Evolutionary conservation across 371 early-diverging fungal genomes (phyloP).

Genomic region (Rhizopus stolonifer): DNA sequence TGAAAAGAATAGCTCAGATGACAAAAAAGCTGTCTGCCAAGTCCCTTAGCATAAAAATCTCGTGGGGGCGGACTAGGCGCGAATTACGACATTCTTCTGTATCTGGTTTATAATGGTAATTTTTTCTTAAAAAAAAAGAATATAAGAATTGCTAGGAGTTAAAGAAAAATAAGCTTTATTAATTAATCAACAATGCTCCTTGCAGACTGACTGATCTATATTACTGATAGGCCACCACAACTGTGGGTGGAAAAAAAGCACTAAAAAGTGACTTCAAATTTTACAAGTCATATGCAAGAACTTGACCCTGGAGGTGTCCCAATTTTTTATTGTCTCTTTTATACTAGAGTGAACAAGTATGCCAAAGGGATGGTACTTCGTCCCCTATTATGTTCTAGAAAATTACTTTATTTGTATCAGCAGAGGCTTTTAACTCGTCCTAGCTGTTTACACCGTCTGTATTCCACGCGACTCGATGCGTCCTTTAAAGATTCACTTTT

Average conservation of each 20-base stretch:
- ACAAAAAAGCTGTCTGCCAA: too few species aligned
- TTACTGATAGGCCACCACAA: too few species aligned
- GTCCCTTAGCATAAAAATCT: too few species aligned
- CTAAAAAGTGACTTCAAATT: slow-evolving; percentile 1
- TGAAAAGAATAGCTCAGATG: too few species aligned
- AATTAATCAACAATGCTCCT: too few species aligned
- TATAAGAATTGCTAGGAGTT: too few species aligned
- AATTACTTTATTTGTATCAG: slow-evolving; percentile 3
- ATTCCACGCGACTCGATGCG: not conserved
- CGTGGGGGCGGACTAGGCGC: too few species aligned
- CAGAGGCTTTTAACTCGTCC: not conserved
- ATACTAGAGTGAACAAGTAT: slow-evolving; percentile 18
- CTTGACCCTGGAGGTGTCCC: not conserved
- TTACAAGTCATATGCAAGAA: not conserved
- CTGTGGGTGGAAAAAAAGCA: not conserved
- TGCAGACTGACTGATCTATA: too few species aligned
- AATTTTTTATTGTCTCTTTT: not conserved
- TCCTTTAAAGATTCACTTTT: slow-evolving; percentile 4
- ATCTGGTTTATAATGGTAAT: too few species aligned
- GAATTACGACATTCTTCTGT: too few species aligned
- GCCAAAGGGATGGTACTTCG: slow-evolving; percentile 32
- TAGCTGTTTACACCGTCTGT: not conserved
- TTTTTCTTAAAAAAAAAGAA: too few species aligned
- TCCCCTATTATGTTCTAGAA: slow-evolving; percentile 29
- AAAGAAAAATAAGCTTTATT: too few species aligned